Base-by-base conservation (phyloP, 2,329 filamentous ascomycete genomes). In the Xylaria polymorpha region DNA sequence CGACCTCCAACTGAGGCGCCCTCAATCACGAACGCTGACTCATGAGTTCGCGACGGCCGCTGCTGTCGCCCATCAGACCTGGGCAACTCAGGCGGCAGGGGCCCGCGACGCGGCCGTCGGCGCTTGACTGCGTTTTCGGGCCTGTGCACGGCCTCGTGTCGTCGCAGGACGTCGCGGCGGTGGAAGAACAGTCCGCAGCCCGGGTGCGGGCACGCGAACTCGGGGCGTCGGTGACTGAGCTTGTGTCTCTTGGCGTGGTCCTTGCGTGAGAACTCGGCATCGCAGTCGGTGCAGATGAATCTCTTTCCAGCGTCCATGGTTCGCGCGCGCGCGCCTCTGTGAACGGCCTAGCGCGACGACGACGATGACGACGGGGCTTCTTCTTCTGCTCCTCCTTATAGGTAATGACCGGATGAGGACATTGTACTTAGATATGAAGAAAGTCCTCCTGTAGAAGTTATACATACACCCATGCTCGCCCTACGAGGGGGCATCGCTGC, bases 231-330 rank as follows among this genome's bases (percentile, higher is more conserved):
- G 22, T 68, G 66, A 64, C 61, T 68, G 41, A 68, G 66, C 61
- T 65, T 65, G 12, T 68, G 66, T 39, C 66, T 60, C 61, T 65
- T 68, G 56, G 66, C 66, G 43, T 68, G 66, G 14, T 68, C 66
- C 43, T 65, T 68, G 57, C 66, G 66, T 8, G 66, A 50, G 50
- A 68, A 68, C 35, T 68, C 66, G 10, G 66, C 66, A 25, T 50
- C n/a, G 22, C 66, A 68, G 61, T 68, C 66, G 0, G 66, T 41
- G 56, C 66, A 68, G 18, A 43, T 51, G 50, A 68, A 68, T 57
- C 9, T 68, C 50, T 35, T 61, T 5, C 25, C 22, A 15, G 12
- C 29, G 7, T 41, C 44, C 66, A 64, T 64, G 39, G 46, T 48
- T 48, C 55, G 18, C 35, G 18, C 46, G 7, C 35, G 35, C 32